Base-by-base conservation (phyloP, 768 basidiomycete genomes). In the Tricholoma terreum region DNA sequence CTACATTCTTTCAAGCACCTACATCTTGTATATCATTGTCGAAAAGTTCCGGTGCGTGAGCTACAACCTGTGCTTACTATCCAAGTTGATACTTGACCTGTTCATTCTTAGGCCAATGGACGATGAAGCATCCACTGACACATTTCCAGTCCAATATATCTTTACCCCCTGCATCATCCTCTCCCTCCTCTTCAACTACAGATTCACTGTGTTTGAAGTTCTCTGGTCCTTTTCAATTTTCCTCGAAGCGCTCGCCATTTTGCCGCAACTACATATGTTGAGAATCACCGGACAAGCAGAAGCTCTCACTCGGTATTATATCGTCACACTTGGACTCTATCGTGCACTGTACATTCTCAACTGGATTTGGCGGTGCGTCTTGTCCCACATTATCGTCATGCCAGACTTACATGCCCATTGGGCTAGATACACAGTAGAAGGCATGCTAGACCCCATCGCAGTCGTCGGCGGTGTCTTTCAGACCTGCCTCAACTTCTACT, bases 321-420 rank as follows among this genome's bases (percentile, higher is more conserved):
- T 53, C 52, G 24, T 53, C 34, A n/a, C 52, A 11, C 52, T 53
- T 19, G 52, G 52, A 17, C 30, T 22, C 34, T 53, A 53, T 40
- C 52, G 52, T 27, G 52, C 38, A 12, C 7, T 53, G 36, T 53
- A 53, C 52, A 53, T 53, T 22, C 38, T 42, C 24, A 53, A 53
- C 22, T 53, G 52, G 52, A 24, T 42, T 15, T 53, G 40, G 30
- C 31, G 38, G 22, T 38, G 27, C 12, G 9, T 53, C 34, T 9
- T 9, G 34, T 35, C 22, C 6, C 24, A 27, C 12, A 14, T 24
- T 14, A 46, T 27, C 24, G 6, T 46, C 27, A 4, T 46, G 22
- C 24, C 24, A 27, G 24, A 27, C 24, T 27, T 27, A 27, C 2
- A 27, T 27, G 24, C 24, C 6, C 24, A 6, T 27, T 27, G 24